These are phyloP conservation scores for Volvox carteri DNA, from an alignment of 163 green algal genomes.

Conservation along the genomic window DNA sequence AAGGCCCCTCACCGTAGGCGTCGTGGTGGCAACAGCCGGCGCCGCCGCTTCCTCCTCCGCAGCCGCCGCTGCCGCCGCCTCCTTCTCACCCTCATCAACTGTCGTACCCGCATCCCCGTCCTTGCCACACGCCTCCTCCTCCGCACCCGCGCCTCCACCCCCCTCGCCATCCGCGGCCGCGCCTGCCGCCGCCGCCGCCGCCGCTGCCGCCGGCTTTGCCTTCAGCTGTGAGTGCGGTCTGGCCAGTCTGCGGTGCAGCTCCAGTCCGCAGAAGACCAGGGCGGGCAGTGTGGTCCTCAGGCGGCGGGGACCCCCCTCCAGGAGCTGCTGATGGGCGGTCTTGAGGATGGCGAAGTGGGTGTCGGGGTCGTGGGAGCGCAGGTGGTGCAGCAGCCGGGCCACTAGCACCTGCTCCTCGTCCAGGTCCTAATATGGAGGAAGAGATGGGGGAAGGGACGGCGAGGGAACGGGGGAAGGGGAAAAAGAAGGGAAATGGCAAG, in stretches of 20 bases:
- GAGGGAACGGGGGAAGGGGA: not conserved
- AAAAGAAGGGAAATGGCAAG: not conserved
- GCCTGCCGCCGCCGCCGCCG: not conserved
- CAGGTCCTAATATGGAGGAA: conserved; percentile 78
- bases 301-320: conserved; percentile 76
- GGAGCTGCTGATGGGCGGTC: conserved; percentile 70
- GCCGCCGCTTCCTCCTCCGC: not conserved
- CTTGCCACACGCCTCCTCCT: not conserved
- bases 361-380: conserved; percentile 70
- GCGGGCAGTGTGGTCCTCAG: conserved; percentile 85
- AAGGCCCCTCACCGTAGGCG: not conserved
- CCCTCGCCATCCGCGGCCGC: no score
- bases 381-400: conserved; percentile 89
- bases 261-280: conserved; percentile 83
- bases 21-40: not conserved
- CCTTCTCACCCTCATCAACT: not conserved
- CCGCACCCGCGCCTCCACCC: no score
- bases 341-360: conserved; percentile 78
- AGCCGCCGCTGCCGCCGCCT: not conserved
- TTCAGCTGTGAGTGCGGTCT: not conserved
- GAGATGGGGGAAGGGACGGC: not conserved
- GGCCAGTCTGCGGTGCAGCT: conserved; percentile 58
- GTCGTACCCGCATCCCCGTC: not conserved
- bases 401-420: conserved; percentile 88
- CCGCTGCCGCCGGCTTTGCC: not conserved